Evolutionary conservation across 2,329 filamentous ascomycete species (phyloP), one percentile per base, ranked within the genome.

Genomic region (Eutypella sp.): DNA sequence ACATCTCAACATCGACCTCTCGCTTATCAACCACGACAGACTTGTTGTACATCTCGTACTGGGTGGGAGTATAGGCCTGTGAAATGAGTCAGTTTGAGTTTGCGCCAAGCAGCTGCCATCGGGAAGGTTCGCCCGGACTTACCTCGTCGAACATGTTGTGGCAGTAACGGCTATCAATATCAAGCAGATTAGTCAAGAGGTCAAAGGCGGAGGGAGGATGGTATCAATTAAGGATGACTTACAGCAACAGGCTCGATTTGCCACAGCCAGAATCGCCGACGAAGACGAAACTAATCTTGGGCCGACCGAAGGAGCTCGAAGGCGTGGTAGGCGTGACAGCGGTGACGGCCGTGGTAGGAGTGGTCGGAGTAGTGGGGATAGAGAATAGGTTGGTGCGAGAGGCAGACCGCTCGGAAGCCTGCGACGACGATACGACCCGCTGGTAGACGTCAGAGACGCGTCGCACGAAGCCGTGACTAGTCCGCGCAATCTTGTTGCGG

Each of bases 201-300:
- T 15, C 27, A 18, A 22, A 22, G 25, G 6, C n/a, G 8, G 11
- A 40, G 20, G 11, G n/a, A 5, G 19, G 34, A 36, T 18, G 8
- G 20, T 29, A 33, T 20, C 44, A n/a, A n/a, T n/a, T n/a, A n/a
- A n/a, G n/a, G 39, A 44, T 24, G 11, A 11, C 48, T 36, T 52
- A 64, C 62, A 61, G 52, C 7, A 65, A 44, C 23, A 64, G 38
- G 46, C 48, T 59, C 2, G 61, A 59, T 48, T 65, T 65, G 19
- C 62, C 61, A 29, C 55, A 61, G 18, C 50, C 47, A 3, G 48
- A 40, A 34, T 64, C 60, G 10, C 62, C 62, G 9, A 65, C 59
- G 42, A 64, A 56, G 19, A 59, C 52, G 34, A 63, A 62, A 44
- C 58, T 48, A 57, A 65, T 60, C 24, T 50, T 55, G 8, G 55